Base-by-base conservation (phyloP, 2,329 filamentous ascomycete species). In the Tricladium varicosporioides region DNA sequence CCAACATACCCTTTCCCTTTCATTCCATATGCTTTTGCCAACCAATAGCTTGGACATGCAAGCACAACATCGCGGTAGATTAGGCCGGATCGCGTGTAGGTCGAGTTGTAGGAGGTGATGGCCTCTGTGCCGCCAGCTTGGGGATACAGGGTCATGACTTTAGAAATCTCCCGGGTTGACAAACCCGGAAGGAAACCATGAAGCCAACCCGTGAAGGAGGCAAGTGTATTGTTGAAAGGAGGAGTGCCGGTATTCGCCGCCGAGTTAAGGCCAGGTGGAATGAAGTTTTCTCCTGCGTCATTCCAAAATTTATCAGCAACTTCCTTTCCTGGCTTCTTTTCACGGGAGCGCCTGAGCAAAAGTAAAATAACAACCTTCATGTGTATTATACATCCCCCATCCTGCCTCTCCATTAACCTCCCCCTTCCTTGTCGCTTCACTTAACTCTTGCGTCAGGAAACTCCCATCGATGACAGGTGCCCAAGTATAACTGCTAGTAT, bases 221-320 rank as follows among this genome's bases (percentile, higher is more conserved):
- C 71, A 1, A 54, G 51, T 1, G 77, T 81, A 1, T 75, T 75
- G 60, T 84, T 83, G 65, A 80, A 84, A 0, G 75, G 73, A 14
- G 70, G 70, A 2, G 67, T 68, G 1, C 72, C 71, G 0, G 67
- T 64, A 5, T 70, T 68, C 0, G 64, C 61, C 0, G 60, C 58
- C 48, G 70, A 72, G 15, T 71, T 65, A 1, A 86, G 71, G 0
- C 77, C 79, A 0, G 76, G 66, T 0, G 82, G 81, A 18, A 84
- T 72, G 63, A 87, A 87, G 60, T 82, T 83, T 66, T 86, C 78
- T 18, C 84, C 83, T 69, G n/a, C n/a, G n/a, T n/a, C n/a, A n/a
- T n/a, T n/a, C n/a, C n/a, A n/a, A n/a, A n/a, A n/a, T n/a, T n/a
- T n/a, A n/a, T n/a, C n/a, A n/a, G n/a, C n/a, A n/a, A n/a, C n/a